phyloP scores from a whole-genome alignment of 352 stramenopile genomes.

The Aphanomyces cochlioides region DNA sequence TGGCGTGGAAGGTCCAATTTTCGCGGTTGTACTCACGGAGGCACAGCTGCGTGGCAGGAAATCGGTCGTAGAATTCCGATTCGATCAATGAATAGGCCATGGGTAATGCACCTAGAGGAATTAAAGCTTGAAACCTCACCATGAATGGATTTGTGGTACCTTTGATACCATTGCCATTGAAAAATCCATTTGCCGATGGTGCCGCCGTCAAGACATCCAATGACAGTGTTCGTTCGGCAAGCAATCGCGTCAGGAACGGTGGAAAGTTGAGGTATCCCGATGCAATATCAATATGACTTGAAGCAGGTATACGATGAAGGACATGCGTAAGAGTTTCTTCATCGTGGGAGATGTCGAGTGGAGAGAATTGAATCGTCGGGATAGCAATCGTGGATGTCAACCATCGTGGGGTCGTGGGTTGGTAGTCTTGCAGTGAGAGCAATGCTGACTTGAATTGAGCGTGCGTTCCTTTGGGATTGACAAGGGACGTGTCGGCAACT shows the following conservation, averaged over 20 bases:
- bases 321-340: constrained; percentile 50
- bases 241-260: constrained; percentile 51
- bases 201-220: constrained; percentile 65
- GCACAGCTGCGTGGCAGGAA: constrained; percentile 33
- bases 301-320: constrained; percentile 42
- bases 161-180: constrained; percentile 60
- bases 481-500: background rate
- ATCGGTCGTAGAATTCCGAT: constrained; percentile 64
- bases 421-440: constrained; percentile 23
- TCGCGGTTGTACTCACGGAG: constrained; percentile 67
- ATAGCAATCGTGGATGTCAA: constrained; percentile 51
- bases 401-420: constrained; percentile 25
- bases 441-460: constrained; percentile 18
- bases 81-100: constrained; percentile 84
- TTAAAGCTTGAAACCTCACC: background rate
- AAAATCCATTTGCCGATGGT: constrained; percentile 71
- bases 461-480: background rate
- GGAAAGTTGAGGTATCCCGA: constrained; percentile 82
- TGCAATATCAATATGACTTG: constrained; percentile 55
- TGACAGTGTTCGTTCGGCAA: constrained; percentile 42
- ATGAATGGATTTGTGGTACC: constrained; percentile 15
- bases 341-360: constrained; percentile 55
- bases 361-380: constrained; percentile 71
- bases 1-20: constrained; percentile 78
- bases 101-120: constrained; percentile 44